A percentile compares a stretch with the other conserved stretches of the same genome.
These are phyloP conservation scores for Dittrichia graveolens DNA, from an alignment of 129 eudicot genomes.

Conservation along the genomic window DNA sequence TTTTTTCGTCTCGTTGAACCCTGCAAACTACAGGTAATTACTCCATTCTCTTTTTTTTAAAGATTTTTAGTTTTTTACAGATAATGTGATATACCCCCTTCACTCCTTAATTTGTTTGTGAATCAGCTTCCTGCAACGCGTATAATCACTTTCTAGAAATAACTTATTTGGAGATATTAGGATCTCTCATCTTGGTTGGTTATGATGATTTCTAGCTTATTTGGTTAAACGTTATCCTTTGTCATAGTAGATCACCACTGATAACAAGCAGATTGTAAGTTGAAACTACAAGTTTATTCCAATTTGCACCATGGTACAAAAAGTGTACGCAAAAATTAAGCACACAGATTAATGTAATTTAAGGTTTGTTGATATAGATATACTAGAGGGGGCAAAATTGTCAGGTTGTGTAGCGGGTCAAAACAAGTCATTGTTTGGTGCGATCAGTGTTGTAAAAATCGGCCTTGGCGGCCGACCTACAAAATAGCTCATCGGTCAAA, in stretches of 20 bases:
- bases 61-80: not conserved
- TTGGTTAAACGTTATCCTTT: not conserved
- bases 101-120: not conserved
- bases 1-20: constrained; percentile 65
- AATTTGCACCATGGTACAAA: constrained; percentile 8
- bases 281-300: not conserved
- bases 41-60: not conserved
- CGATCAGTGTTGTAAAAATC: too few relatives aligned
- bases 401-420: not conserved
- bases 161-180: not conserved
- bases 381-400: not conserved
- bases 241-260: not conserved
- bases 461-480: too few relatives aligned
- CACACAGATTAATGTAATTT: not conserved
- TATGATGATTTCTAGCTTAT: not conserved
- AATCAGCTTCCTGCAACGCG: not conserved
- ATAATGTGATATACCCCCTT: not conserved
- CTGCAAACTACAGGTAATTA: constrained; percentile 72
- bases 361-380: not conserved
- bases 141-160: not conserved
- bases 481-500: too few relatives aligned
- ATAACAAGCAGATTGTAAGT: not conserved
- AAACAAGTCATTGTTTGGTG: not conserved
- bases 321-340: not conserved
- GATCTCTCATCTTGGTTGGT: not conserved